A percentile compares a stretch with the other conserved stretches of the same genome.
Conservation (phyloP, 306 rosid species). For the Amphicarpaea edgeworthii region DNA sequence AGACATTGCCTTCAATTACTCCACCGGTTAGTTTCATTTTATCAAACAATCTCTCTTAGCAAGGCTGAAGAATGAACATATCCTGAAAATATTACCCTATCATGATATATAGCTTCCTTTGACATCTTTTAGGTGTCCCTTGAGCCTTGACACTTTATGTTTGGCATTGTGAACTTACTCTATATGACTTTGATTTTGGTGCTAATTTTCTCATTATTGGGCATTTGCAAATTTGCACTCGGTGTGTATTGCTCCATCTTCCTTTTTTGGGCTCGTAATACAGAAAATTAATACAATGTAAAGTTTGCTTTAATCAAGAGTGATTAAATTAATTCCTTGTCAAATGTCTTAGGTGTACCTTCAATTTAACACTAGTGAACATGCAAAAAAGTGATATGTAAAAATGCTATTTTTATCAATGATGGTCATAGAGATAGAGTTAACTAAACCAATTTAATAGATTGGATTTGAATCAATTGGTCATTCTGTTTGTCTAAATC, state of each 20-base stretch:
- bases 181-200: conserved; percentile 24
- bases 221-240: conserved; percentile 25
- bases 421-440: conserved; percentile 22
- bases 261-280: neutral
- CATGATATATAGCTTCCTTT: conserved; percentile 28
- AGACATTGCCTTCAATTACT: conserved; percentile 70
- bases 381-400: neutral
- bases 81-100: conserved; percentile 28
- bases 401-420: neutral
- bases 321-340: conserved; percentile 1
- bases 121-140: conserved; percentile 10
- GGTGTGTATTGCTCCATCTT: neutral
- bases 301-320: conserved; percentile 19
- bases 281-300: neutral
- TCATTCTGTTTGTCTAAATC: conserved; percentile 11
- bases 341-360: conserved; percentile 14
- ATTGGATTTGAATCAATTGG: neutral
- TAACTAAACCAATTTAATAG: neutral
- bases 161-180: conserved; percentile 28
- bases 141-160: neutral
- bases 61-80: neutral
- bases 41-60: conserved; percentile 27
- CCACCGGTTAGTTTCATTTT: conserved; percentile 78
- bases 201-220: conserved; percentile 8
- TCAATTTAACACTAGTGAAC: neutral